Evolutionary conservation across 345 rosid genomes (phyloP).

Genomic region (Viola odorata): DNA sequence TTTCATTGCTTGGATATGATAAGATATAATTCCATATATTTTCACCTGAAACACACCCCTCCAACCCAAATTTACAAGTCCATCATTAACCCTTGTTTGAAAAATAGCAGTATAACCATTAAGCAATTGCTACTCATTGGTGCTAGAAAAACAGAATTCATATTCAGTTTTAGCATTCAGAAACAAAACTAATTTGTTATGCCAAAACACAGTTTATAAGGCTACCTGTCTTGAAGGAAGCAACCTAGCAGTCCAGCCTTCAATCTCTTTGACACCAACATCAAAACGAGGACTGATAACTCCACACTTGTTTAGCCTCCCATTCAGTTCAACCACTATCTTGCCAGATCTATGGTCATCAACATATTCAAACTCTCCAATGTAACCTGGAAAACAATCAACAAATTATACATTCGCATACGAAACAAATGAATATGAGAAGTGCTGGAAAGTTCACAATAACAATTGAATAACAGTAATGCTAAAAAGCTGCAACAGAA

Average conservation of each 20-base stretch:
- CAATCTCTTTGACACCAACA: conserved; percentile 77
- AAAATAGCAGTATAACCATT: too few species aligned
- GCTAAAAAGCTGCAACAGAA: background rate
- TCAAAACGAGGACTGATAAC: conserved; percentile 84
- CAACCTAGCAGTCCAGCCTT: conserved; percentile 81
- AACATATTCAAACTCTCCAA: conserved; percentile 76
- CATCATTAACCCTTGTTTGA: too few species aligned
- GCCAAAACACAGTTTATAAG: background rate
- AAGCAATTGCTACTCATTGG: too few species aligned
- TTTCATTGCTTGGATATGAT: too few species aligned
- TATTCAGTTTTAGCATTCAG: too few species aligned
- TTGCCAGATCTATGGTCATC: conserved; percentile 85
- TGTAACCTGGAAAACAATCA: conserved; percentile 40
- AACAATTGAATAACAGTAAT: too few species aligned
- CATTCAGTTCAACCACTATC: conserved; percentile 72
- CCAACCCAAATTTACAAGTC: too few species aligned
- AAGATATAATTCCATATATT: too few species aligned
- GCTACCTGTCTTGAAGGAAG: conserved; percentile 88
- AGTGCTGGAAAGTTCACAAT: too few species aligned
- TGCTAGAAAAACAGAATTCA: too few species aligned
- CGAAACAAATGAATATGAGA: too few species aligned
- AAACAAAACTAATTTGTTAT: background rate
- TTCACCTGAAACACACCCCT: too few species aligned
- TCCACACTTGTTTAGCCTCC: conserved; percentile 76
- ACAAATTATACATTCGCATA: background rate